Percentiles rank a stretch among this genome's conserved stretches.
These are phyloP conservation scores for Pholiota conissans DNA, from an alignment of 768 basidiomycete genomes.

Conservation along the genomic window DNA sequence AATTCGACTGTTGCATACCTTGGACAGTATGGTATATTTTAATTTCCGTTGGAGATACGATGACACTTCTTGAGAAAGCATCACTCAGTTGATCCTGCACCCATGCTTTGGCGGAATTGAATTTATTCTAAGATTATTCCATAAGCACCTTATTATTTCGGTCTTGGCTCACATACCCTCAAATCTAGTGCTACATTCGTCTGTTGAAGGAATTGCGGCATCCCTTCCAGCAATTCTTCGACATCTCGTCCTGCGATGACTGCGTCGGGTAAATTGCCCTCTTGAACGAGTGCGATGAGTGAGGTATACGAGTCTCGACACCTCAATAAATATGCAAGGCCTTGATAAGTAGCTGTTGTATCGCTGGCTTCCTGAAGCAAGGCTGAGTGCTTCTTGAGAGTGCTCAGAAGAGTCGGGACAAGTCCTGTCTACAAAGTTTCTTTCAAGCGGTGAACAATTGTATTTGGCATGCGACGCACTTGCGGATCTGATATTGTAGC, in stretches of 20 bases:
- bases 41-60: conserved; percentile 49
- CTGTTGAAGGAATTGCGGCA: conserved; percentile 51
- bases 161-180: conserved; percentile 40
- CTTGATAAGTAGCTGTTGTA: conserved; percentile 47
- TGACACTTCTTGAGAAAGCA: conserved; percentile 61
- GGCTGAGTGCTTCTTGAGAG: conserved; percentile 57
- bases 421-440: conserved; percentile 58
- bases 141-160: neutral
- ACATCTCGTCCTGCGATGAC: conserved; percentile 44
- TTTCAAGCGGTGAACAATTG: neutral
- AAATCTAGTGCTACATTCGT: conserved; percentile 56
- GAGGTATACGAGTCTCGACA: conserved; percentile 48
- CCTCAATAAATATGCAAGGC: conserved; percentile 53
- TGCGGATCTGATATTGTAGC: conserved; percentile 55
- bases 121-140: conserved; percentile 60
- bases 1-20: conserved; percentile 25
- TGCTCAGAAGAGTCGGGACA: conserved; percentile 54
- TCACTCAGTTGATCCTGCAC: conserved; percentile 73
- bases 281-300: conserved; percentile 46
- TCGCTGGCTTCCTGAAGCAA: conserved; percentile 66
- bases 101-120: conserved; percentile 54
- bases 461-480: conserved; percentile 34
- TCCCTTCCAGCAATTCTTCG: conserved; percentile 41
- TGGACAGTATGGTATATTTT: conserved; percentile 51
- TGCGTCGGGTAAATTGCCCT: conserved; percentile 67